These are phyloP conservation scores for Cephaloascus albidus DNA, from an alignment of 805 yeast species.

Conservation along the genomic window DNA sequence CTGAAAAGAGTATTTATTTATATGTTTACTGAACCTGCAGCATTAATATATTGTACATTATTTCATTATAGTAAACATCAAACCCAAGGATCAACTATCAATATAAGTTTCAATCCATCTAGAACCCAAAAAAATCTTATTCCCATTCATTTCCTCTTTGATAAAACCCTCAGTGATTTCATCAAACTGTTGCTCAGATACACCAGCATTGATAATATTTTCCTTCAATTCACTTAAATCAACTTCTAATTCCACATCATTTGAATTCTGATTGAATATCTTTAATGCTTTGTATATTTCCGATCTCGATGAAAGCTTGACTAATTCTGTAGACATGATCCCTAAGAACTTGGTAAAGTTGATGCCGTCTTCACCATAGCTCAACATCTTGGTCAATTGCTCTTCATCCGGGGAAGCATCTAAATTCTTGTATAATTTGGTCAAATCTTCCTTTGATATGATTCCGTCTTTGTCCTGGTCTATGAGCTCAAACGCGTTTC, in stretches of 20 bases:
- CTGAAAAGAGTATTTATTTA: slow-evolving; percentile 1
- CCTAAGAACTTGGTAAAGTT: slow-evolving; percentile 61
- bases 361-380: slow-evolving; percentile 23
- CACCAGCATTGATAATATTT: slow-evolving; percentile 36
- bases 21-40: neutral
- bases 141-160: slow-evolving; percentile 47
- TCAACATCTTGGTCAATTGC: slow-evolving; percentile 42
- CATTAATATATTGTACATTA: too few relatives aligned
- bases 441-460: slow-evolving; percentile 47
- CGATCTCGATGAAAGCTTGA: slow-evolving; percentile 38
- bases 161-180: slow-evolving; percentile 45
- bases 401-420: slow-evolving; percentile 35
- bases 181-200: slow-evolving; percentile 35
- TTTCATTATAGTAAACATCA: too few relatives aligned
- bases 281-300: slow-evolving; percentile 53
- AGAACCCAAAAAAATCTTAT: slow-evolving; percentile 47
- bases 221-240: slow-evolving; percentile 39
- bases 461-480: slow-evolving; percentile 76
- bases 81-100: slow-evolving; percentile 14
- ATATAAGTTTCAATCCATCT: slow-evolving; percentile 51
- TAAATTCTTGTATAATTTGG: slow-evolving; percentile 39
- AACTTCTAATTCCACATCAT: slow-evolving; percentile 29
- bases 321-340: slow-evolving; percentile 47
- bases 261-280: slow-evolving; percentile 33
- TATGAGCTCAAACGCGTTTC: slow-evolving; percentile 69